Conservation (phyloP, 1,284 basidiomycete genomes). For the Spongiforma sp. region DNA sequence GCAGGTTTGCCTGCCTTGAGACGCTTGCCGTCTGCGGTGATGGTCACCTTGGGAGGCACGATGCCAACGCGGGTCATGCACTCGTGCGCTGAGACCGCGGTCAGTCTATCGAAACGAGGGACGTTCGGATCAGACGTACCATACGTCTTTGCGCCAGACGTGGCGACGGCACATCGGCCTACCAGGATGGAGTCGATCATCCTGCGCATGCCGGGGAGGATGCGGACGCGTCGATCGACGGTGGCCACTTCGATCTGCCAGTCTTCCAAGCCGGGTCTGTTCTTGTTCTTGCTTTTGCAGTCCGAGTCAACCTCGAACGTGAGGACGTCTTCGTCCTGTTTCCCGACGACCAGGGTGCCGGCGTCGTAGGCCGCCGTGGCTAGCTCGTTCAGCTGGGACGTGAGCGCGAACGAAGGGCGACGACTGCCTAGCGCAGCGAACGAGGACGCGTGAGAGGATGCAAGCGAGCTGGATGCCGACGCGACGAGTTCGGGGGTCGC, state of each 20-base stretch:
- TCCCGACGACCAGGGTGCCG: slow-evolving; percentile 41
- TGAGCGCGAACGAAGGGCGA: slow-evolving; percentile 56
- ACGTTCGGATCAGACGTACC: slow-evolving; percentile 41
- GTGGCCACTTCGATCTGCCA: slow-evolving; percentile 66
- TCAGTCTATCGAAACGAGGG: background rate
- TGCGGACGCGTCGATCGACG: slow-evolving; percentile 72
- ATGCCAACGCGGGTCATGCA: slow-evolving; percentile 79
- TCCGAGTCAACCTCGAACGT: slow-evolving; percentile 35
- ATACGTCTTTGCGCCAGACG: slow-evolving; percentile 78
- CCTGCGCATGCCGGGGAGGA: slow-evolving; percentile 73
- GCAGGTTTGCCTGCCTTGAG: slow-evolving; percentile 71
- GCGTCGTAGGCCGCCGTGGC: slow-evolving; percentile 32
- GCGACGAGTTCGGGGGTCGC: slow-evolving; percentile 44
- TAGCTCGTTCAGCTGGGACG: slow-evolving; percentile 50
- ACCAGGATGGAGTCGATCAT: slow-evolving; percentile 73
- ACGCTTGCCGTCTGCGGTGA: slow-evolving; percentile 80
- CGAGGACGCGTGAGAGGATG: slow-evolving; percentile 49
- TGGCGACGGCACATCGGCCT: slow-evolving; percentile 76
- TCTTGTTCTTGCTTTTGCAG: slow-evolving; percentile 4
- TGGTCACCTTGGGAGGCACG: slow-evolving; percentile 71
- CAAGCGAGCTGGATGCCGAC: slow-evolving; percentile 41
- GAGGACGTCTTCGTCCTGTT: slow-evolving; percentile 41
- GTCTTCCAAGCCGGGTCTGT: slow-evolving; percentile 46
- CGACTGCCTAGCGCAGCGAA: slow-evolving; percentile 42
- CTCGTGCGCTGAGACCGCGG: slow-evolving; percentile 67